Conservation (phyloP, 768 basidiomycete species). For the Boletus fagicola region DNA sequence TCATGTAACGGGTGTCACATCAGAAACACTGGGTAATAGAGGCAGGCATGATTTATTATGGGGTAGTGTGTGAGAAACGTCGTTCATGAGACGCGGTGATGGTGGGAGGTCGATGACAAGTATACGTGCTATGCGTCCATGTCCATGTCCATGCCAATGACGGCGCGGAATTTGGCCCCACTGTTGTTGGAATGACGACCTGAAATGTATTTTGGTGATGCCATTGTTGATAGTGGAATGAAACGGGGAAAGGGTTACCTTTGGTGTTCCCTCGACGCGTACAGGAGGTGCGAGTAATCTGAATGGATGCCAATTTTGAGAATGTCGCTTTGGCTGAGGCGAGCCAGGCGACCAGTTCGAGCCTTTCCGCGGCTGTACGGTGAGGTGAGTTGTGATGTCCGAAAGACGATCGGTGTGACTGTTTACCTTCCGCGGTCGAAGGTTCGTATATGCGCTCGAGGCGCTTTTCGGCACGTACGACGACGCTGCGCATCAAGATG, state of each 20-base stretch:
- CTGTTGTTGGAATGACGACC: too few relatives aligned
- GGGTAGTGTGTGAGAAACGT: too few relatives aligned
- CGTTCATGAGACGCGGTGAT: too few relatives aligned
- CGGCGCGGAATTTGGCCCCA: too few relatives aligned
- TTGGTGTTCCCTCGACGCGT: conserved; percentile 6
- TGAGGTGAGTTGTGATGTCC: not conserved
- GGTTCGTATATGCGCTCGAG: conserved; percentile 31
- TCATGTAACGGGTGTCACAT: too few relatives aligned
- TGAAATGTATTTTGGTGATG: not conserved
- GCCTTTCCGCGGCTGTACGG: conserved; percentile 16
- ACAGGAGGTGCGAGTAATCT: conserved; percentile 12
- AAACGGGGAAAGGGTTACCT: conserved; percentile 6
- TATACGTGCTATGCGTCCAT: too few relatives aligned
- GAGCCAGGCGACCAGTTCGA: conserved; percentile 5
- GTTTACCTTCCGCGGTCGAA: conserved; percentile 18
- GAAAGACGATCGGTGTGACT: not conserved
- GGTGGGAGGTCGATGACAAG: too few relatives aligned
- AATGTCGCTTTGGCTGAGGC: conserved; percentile 17
- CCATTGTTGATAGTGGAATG: not conserved
- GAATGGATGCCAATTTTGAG: not conserved
- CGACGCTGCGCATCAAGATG: conserved; percentile 9
- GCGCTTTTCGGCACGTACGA: conserved; percentile 29
- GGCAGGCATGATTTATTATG: too few relatives aligned
- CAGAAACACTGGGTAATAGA: too few relatives aligned
- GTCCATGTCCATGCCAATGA: too few relatives aligned